Conservation (phyloP, 2,329 filamentous ascomycete genomes). For the Septoria petroselini region DNA sequence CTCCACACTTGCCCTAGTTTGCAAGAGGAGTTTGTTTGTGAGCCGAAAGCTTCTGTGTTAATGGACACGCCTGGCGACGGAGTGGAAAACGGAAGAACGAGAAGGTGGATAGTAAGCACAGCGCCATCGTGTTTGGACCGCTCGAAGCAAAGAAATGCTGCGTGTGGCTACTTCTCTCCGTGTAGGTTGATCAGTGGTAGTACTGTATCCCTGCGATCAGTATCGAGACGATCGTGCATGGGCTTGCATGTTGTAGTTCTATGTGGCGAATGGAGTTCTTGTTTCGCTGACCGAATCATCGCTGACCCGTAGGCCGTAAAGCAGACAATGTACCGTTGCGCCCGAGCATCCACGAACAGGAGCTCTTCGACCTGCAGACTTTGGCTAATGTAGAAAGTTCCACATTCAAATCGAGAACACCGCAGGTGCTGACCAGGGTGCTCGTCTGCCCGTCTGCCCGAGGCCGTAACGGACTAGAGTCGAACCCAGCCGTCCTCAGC, state of each 20-base stretch:
- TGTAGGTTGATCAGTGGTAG: conserved; percentile 5
- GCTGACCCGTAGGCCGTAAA: background rate
- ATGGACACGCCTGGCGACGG: background rate
- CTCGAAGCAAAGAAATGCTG: background rate
- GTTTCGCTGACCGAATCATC: conserved; percentile 12
- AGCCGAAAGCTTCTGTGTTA: background rate
- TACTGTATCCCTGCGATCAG: background rate
- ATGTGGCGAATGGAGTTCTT: background rate
- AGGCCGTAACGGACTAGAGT: no score
- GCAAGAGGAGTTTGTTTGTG: background rate
- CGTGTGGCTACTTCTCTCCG: conserved; percentile 1
- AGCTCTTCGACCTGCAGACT: background rate
- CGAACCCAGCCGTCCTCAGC: no score
- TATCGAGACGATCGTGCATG: background rate
- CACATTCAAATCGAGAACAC: conserved; percentile 2
- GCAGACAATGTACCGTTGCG: background rate
- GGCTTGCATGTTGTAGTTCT: conserved; percentile 2
- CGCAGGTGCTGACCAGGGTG: background rate
- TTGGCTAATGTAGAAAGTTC: background rate
- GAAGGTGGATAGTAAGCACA: conserved; percentile 5
- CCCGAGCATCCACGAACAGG: no score
- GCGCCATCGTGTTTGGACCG: conserved; percentile 10
- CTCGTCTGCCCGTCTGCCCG: no score
- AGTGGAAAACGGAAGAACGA: background rate
- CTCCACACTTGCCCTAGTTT: conserved; percentile 6